Conservation (phyloP, 1,139 yeast species). For the Hemisphaericaspora xylanilytica region DNA sequence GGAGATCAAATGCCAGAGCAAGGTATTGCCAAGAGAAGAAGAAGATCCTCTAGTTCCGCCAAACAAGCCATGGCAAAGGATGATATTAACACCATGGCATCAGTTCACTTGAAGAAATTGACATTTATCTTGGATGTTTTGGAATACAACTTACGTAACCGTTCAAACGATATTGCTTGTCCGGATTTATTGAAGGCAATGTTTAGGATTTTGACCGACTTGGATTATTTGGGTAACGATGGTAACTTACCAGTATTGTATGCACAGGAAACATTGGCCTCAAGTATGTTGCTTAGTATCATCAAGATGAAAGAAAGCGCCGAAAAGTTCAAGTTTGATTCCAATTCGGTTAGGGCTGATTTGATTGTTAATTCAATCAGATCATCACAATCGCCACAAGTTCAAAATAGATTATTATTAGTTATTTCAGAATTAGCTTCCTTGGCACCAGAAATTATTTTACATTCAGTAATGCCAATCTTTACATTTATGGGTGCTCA, state of each 20-base stretch:
- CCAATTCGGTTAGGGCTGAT: conserved; percentile 81
- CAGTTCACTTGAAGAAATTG: conserved; percentile 71
- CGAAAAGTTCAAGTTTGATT: conserved; percentile 42
- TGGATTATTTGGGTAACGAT: conserved; percentile 85
- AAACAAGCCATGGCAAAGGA: conserved; percentile 72
- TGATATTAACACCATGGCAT: conserved; percentile 71
- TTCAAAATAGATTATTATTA: conserved; percentile 80
- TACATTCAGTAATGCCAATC: conserved; percentile 98
- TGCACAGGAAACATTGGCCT: conserved; percentile 86
- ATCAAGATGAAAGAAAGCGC: conserved; percentile 42
- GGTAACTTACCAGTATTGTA: conserved; percentile 89
- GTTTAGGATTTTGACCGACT: conserved; percentile 76
- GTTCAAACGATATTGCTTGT: conserved; percentile 26
- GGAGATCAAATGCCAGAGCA: conserved; percentile 45
- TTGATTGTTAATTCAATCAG: conserved; percentile 88
- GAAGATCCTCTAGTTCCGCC: conserved; percentile 78
- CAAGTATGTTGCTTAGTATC: conserved; percentile 76
- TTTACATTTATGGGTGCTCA: conserved; percentile 99
- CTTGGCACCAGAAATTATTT: conserved; percentile 83
- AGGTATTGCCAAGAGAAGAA: conserved; percentile 62
- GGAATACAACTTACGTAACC: conserved; percentile 44
- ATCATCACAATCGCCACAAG: conserved; percentile 87
- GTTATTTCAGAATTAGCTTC: conserved; percentile 87
- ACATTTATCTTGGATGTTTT: conserved; percentile 79
- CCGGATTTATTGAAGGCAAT: conserved; percentile 54